Percentiles rank a stretch among this genome's conserved stretches.
phyloP scores from a whole-genome alignment of 345 rosid genomes.

The Anastatica hierochuntica region DNA sequence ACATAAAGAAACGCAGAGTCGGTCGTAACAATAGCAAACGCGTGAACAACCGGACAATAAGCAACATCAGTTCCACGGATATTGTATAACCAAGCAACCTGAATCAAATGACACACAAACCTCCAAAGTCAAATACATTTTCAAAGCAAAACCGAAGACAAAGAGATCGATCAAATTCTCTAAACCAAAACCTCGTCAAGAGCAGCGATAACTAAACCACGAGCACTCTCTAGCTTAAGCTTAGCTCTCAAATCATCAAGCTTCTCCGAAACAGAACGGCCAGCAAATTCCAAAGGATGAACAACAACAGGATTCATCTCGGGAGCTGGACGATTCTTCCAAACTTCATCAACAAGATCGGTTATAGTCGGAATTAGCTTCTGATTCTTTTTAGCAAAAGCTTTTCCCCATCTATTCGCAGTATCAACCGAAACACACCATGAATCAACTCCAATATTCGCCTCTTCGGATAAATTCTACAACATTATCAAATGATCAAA shows the following conservation, averaged over 20 bases:
- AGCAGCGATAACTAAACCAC: constrained; percentile 59
- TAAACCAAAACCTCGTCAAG: constrained; percentile 97
- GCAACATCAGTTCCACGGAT: constrained; percentile 88
- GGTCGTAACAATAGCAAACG: constrained; percentile 70
- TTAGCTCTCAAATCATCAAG: constrained; percentile 53
- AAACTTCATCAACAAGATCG: constrained; percentile 77
- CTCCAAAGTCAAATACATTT: too few species aligned
- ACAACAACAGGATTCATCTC: constrained; percentile 47
- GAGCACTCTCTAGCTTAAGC: constrained; percentile 42
- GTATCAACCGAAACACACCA: constrained; percentile 87
- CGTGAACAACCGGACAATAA: constrained; percentile 89
- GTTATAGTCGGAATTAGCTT: constrained; percentile 57
- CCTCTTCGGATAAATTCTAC: constrained; percentile 66
- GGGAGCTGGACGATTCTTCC: constrained; percentile 62
- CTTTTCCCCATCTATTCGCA: constrained; percentile 65
- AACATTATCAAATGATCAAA: background rate
- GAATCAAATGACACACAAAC: constrained; percentile 17
- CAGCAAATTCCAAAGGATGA: constrained; percentile 70
- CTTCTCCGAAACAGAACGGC: constrained; percentile 55
- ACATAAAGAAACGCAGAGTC: constrained; percentile 67
- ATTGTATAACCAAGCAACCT: constrained; percentile 99
- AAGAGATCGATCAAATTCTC: too few species aligned
- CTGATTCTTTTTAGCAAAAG: constrained; percentile 54
- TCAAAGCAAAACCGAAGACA: too few species aligned
- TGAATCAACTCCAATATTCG: constrained; percentile 68